Evolutionary conservation across 192 early-diverging fungal species (phyloP).

Genomic region (Backusella psychrophila): DNA sequence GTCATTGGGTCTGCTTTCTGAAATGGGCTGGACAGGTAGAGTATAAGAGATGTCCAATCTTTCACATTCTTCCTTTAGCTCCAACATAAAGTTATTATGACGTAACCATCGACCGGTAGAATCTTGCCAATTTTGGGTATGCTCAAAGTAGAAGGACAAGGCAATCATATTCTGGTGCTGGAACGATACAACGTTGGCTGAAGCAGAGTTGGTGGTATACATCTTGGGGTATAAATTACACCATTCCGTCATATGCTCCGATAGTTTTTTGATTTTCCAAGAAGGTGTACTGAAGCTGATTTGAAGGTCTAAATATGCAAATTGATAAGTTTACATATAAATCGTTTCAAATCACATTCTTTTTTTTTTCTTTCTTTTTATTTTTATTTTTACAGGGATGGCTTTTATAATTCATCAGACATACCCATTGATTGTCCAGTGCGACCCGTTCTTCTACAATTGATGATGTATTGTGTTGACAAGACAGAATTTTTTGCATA

Average conservation of each 20-base stretch:
- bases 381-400: neutral
- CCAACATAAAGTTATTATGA: conserved; percentile 67
- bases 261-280: conserved; percentile 60
- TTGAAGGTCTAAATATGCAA: conserved; percentile 41
- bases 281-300: conserved; percentile 73
- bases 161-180: conserved; percentile 61
- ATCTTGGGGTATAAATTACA: conserved; percentile 45
- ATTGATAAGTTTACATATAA: neutral
- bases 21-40: conserved; percentile 25
- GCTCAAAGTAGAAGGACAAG: conserved; percentile 65
- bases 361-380: neutral
- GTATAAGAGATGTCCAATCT: conserved; percentile 59
- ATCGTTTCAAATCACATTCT: neutral
- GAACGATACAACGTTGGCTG: conserved; percentile 58
- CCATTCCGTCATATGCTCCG: conserved; percentile 64
- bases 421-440: conserved; percentile 52
- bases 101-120: conserved; percentile 53
- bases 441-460: conserved; percentile 66
- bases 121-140: conserved; percentile 84
- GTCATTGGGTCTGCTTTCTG: neutral
- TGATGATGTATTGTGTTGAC: conserved; percentile 65
- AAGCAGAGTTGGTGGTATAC: conserved; percentile 50
- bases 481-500: conserved; percentile 72
- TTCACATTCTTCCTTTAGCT: conserved; percentile 58
- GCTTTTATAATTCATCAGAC: neutral